Evolutionary conservation across 495 filamentous ascomycete genomes (phyloP).

Genomic region (Daldinia vernicosa): DNA sequence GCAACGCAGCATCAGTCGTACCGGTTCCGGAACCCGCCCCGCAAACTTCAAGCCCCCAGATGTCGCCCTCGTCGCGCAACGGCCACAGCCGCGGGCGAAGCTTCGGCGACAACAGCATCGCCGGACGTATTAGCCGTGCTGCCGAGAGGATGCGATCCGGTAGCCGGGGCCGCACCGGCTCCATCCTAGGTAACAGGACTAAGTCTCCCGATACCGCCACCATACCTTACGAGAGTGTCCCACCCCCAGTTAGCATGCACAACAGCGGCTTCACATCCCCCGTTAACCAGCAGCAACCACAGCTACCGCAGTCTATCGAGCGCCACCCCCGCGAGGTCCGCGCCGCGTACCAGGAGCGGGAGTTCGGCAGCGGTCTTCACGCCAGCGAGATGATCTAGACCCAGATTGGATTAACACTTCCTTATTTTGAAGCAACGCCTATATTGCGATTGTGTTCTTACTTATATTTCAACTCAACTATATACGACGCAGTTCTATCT

Average conservation of each 20-base stretch:
- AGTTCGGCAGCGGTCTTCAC: slow-evolving; percentile 56
- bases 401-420: background rate
- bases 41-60: slow-evolving; percentile 9
- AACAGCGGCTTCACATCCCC: slow-evolving; percentile 26
- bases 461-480: slow-evolving; percentile 12
- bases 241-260: slow-evolving; percentile 45
- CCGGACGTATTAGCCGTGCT: slow-evolving; percentile 69
- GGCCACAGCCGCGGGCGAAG: slow-evolving; percentile 73
- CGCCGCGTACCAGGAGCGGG: slow-evolving; percentile 48
- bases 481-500: slow-evolving; percentile 32
- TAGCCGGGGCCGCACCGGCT: slow-evolving; percentile 62
- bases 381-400: slow-evolving; percentile 58
- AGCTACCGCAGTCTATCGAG: slow-evolving; percentile 37
- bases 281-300: slow-evolving; percentile 10
- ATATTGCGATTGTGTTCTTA: slow-evolving; percentile 11
- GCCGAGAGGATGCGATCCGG: slow-evolving; percentile 75
- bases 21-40: slow-evolving; percentile 9
- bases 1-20: slow-evolving; percentile 8
- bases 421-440: background rate
- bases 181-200: slow-evolving; percentile 47
- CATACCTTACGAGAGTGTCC: slow-evolving; percentile 67
- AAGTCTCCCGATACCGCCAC: slow-evolving; percentile 53
- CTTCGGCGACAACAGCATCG: slow-evolving; percentile 69
- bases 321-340: slow-evolving; percentile 55
- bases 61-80: slow-evolving; percentile 47